A percentile compares a stretch with the other conserved stretches of the same genome.
These are phyloP conservation scores for Fusarium dimerum DNA, from an alignment of 2,329 filamentous ascomycete genomes.

Conservation along the genomic window DNA sequence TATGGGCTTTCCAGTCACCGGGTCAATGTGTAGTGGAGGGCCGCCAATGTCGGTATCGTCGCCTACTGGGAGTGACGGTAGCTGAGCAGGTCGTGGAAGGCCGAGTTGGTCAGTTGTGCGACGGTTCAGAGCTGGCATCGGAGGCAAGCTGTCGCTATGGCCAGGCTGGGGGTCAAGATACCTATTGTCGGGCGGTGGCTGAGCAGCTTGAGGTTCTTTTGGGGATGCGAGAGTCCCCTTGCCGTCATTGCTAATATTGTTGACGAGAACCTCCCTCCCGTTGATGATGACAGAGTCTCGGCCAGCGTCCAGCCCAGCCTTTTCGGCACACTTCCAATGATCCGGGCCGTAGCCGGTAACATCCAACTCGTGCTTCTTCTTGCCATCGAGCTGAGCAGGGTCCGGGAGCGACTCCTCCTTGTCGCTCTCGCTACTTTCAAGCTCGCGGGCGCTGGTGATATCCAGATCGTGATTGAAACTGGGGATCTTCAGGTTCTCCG, in stretches of 20 bases:
- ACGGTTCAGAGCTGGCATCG: slow-evolving; percentile 56
- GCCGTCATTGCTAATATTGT: slow-evolving; percentile 63
- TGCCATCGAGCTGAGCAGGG: slow-evolving; percentile 52
- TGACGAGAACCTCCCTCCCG: slow-evolving; percentile 71
- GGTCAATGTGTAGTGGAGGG: slow-evolving; percentile 60
- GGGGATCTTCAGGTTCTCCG: slow-evolving; percentile 25
- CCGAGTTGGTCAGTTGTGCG: slow-evolving; percentile 68
- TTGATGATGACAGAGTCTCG: slow-evolving; percentile 71
- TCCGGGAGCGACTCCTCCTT: slow-evolving; percentile 4
- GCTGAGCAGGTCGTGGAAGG: slow-evolving; percentile 66
- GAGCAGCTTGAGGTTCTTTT: slow-evolving; percentile 35
- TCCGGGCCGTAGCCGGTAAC: slow-evolving; percentile 78
- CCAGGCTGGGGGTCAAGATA: slow-evolving; percentile 35
- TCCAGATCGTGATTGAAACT: slow-evolving; percentile 73
- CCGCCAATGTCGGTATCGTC: slow-evolving; percentile 86
- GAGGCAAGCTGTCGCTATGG: slow-evolving; percentile 56
- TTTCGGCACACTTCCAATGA: slow-evolving; percentile 67
- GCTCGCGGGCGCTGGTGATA: slow-evolving; percentile 50
- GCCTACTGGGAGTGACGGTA: slow-evolving; percentile 66
- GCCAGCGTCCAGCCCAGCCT: slow-evolving; percentile 60
- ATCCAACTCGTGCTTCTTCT: slow-evolving; percentile 68
- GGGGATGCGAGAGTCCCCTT: slow-evolving; percentile 55
- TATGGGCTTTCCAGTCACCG: slow-evolving; percentile 49
- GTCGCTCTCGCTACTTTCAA: slow-evolving; percentile 30
- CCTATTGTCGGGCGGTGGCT: slow-evolving; percentile 30